Base-by-base conservation (phyloP, 1,284 basidiomycete genomes). In the Marasmius oreades region DNA sequence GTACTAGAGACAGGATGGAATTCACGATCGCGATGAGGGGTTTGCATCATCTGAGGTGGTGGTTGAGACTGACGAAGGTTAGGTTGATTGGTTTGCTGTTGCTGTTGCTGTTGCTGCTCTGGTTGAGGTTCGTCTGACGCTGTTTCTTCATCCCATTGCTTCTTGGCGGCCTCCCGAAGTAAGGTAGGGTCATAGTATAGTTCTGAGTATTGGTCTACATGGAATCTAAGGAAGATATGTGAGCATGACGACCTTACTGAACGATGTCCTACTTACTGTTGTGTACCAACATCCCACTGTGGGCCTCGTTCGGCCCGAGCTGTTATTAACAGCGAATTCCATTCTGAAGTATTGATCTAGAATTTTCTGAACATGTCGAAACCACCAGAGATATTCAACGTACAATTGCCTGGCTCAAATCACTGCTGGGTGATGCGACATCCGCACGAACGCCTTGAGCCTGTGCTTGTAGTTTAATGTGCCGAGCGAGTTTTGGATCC, bases 201-300 rank as follows among this genome's bases (percentile, higher is more conserved):
- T 24, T 84, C 78, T 3, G 86, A 87, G 57, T 77, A 73, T 67
- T 82, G 76, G 60, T 88, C 86, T 5, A 86, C 81, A 20, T 82
- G 73, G 65, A 87, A 89, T 60, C 86, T 88, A 57, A 20, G 20
- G 42, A 12, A n/a, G 8, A 1, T 18, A 14, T 26, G 12, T 28
- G 22, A 44, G 22, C 14, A 44, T 2, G 26, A 23, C 5, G 36
- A n/a, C 23, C 18, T 10, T 14, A 12, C 14, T 5, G 20, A 22
- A 26, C 50, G 52, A 51, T 50, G 34, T 24, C 7, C 62, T 61
- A 70, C 76, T 55, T 56, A 92, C 90, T 87, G 84, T 69, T 92
- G 90, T 20, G 90, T 90, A 22, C 88, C 87, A 36, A 92, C 77
- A 68, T 92, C 90, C 90, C 90, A 92, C 63, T 91, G 90, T 4